Conservation (phyloP, 2,329 filamentous ascomycete species). For the Colletotrichum eleusines region DNA sequence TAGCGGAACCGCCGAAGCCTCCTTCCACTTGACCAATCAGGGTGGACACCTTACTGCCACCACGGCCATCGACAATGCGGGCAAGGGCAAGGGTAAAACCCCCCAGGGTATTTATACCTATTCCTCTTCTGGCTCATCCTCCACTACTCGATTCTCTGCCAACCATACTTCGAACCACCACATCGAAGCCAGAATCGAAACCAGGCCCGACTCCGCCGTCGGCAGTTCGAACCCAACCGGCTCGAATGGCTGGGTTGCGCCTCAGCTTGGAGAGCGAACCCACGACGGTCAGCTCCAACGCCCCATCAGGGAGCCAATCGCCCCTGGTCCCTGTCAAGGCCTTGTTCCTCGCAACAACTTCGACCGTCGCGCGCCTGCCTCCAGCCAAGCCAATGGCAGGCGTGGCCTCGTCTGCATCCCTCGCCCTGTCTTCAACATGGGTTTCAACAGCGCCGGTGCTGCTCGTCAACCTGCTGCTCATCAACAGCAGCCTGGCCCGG, state of each 20-base stretch:
- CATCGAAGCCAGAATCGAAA: not conserved
- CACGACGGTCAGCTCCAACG: not conserved
- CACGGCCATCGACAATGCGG: no score
- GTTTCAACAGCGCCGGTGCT: not conserved
- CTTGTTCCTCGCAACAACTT: not conserved
- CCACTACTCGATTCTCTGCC: not conserved
- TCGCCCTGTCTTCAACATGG: not conserved
- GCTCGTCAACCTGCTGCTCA: not conserved
- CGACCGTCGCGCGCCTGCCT: not conserved
- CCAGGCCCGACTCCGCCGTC: not conserved
- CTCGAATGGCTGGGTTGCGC: not conserved
- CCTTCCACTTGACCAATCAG: not conserved
- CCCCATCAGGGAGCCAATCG: not conserved
- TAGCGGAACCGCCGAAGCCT: not conserved
- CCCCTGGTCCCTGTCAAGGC: not conserved
- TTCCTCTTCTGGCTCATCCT: not conserved
- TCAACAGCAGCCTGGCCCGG: not conserved
- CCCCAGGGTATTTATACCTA: not conserved
- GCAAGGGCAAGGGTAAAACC: not conserved
- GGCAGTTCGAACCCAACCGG: not conserved
- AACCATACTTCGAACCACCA: not conserved
- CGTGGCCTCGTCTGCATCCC: not conserved
- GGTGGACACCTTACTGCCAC: not conserved
- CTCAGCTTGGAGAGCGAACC: not conserved
- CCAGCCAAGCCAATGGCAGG: not conserved